Evolutionary conservation across 2,329 filamentous ascomycete species (phyloP).

Genomic region (Oidium heveae): DNA sequence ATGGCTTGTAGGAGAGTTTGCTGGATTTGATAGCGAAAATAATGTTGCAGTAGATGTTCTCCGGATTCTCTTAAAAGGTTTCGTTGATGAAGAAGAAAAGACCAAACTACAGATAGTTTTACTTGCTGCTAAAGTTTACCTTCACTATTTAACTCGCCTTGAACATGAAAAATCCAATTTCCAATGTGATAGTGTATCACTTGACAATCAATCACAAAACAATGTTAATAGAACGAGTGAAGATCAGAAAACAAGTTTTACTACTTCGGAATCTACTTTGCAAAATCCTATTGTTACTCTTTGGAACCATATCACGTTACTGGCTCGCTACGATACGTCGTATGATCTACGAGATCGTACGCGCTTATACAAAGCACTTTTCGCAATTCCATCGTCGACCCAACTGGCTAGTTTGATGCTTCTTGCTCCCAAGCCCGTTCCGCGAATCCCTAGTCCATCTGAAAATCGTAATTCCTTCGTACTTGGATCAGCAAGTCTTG

Average conservation of each 20-base stretch:
- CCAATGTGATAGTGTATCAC: slow-evolving; percentile 3
- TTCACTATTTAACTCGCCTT: slow-evolving; percentile 57
- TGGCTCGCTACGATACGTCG: slow-evolving; percentile 79
- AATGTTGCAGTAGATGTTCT: slow-evolving; percentile 87
- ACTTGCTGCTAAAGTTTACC: slow-evolving; percentile 85
- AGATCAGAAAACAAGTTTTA: slow-evolving; percentile 4
- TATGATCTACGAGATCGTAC: slow-evolving; percentile 87
- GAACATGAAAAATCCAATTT: slow-evolving; percentile 16
- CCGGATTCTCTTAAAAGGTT: slow-evolving; percentile 65
- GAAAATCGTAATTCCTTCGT: slow-evolving; percentile 55
- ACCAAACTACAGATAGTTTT: slow-evolving; percentile 83
- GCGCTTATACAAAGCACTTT: slow-evolving; percentile 63
- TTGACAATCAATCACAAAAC: slow-evolving; percentile 8
- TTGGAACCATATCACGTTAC: slow-evolving; percentile 63
- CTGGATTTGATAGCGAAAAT: slow-evolving; percentile 52
- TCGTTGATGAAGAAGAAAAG: slow-evolving; percentile 57
- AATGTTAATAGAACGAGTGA: slow-evolving; percentile 10
- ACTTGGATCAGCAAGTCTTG: slow-evolving; percentile 64
- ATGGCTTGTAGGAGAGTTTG: slow-evolving; percentile 91
- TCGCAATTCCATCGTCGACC: slow-evolving; percentile 45
- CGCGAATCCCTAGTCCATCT: slow-evolving; percentile 70
- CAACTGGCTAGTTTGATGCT: slow-evolving; percentile 79
- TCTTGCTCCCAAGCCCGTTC: slow-evolving; percentile 80
- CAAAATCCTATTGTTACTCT: slow-evolving; percentile 49
- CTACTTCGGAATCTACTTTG: slow-evolving; percentile 5